A percentile compares a stretch with the other conserved stretches of the same genome.
Evolutionary conservation across 2,329 filamentous ascomycete genomes (phyloP).

Genomic region (Zasmidium cellare): DNA sequence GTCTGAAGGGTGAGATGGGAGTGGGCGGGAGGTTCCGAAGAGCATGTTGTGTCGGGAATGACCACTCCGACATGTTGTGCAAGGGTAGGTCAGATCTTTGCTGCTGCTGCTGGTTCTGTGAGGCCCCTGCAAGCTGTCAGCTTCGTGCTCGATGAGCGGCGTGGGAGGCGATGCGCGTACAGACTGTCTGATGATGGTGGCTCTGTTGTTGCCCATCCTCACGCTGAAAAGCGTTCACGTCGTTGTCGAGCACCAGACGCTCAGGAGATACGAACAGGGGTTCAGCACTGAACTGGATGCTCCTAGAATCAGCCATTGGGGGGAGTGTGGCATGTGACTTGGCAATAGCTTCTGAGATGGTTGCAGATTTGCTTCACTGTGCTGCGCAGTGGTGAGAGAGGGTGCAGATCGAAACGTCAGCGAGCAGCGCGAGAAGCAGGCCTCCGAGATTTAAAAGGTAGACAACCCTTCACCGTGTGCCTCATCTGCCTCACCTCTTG

Average conservation of each 20-base stretch:
- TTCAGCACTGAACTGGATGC: conserved; percentile 8
- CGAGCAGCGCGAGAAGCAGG: neutral
- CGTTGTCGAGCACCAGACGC: conserved; percentile 19
- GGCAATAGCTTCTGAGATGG: neutral
- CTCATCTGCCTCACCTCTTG: neutral
- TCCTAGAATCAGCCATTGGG: conserved; percentile 10
- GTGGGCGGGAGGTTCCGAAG: conserved; percentile 21
- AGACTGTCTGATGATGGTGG: conserved; percentile 11
- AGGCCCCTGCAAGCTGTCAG: conserved; percentile 7
- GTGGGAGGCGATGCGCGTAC: conserved; percentile 3
- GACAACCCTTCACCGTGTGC: neutral
- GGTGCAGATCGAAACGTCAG: neutral
- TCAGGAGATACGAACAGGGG: conserved; percentile 22
- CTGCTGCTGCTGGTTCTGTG: conserved; percentile 7
- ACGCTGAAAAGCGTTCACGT: conserved; percentile 9
- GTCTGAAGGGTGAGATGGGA: conserved; percentile 18
- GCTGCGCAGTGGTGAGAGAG: neutral
- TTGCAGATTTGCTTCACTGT: neutral
- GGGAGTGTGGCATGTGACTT: neutral
- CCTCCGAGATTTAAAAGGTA: neutral
- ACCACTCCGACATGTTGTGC: conserved; percentile 10
- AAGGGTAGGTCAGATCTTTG: conserved; percentile 11
- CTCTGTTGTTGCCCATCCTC: conserved; percentile 7
- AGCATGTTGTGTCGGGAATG: conserved; percentile 8
- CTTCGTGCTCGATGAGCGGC: neutral